phyloP scores from a whole-genome alignment of 106 monocot genomes.

The Acanthochlamys bracteata region DNA sequence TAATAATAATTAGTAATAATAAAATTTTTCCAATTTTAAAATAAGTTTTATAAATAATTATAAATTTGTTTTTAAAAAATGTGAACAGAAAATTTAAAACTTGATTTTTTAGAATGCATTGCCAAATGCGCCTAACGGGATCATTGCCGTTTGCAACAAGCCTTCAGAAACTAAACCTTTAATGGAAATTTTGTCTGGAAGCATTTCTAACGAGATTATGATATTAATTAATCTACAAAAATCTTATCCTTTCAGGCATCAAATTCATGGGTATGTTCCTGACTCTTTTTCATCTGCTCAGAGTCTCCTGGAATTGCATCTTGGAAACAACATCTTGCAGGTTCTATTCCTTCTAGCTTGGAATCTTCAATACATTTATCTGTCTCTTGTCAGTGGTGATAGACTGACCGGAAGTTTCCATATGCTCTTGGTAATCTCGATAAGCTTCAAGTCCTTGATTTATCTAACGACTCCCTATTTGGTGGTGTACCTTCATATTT shows the following conservation, averaged over 20 bases:
- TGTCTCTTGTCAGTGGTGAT: conserved; percentile 46
- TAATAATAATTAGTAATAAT: too few relatives aligned
- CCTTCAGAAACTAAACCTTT: conserved; percentile 39
- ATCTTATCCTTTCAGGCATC: conserved; percentile 48
- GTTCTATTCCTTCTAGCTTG: conserved; percentile 45
- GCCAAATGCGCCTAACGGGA: too few relatives aligned
- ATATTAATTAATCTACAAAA: conserved; percentile 27
- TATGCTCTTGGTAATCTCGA: conserved; percentile 41
- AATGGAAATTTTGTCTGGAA: conserved; percentile 49
- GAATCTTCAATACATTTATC: conserved; percentile 52
- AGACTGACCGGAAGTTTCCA: conserved; percentile 46
- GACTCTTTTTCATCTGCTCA: conserved; percentile 50
- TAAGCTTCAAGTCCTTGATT: conserved; percentile 54
- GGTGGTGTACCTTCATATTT: conserved; percentile 45
- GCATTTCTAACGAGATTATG: conserved; percentile 32
- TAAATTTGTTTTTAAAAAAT: too few relatives aligned
- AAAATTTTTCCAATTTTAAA: too few relatives aligned
- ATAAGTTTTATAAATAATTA: too few relatives aligned
- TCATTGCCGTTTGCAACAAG: conserved; percentile 42
- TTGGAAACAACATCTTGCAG: conserved; percentile 57
- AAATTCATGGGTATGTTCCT: conserved; percentile 41
- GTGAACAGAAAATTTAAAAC: too few relatives aligned
- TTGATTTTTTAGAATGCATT: too few relatives aligned
- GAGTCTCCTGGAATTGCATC: conserved; percentile 42
- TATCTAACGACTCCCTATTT: conserved; percentile 49